phyloP scores from a whole-genome alignment of 176 grass and related monocot species.

The Metroxylon sagu region DNA sequence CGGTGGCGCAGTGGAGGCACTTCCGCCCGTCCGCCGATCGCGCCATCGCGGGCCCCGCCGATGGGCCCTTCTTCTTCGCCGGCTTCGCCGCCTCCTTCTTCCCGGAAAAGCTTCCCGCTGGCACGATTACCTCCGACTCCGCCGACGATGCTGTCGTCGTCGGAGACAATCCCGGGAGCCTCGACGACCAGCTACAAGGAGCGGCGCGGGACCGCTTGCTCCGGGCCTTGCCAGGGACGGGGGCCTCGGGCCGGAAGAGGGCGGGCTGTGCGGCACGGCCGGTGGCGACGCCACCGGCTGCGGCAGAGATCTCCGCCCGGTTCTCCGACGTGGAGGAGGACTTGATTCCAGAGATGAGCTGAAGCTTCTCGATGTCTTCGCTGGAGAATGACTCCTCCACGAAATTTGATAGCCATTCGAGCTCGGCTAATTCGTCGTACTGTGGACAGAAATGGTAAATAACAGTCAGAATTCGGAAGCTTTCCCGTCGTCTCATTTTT shows the following conservation, averaged over 20 bases:
- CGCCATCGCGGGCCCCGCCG: slow-evolving; percentile 7
- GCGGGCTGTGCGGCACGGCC: not conserved
- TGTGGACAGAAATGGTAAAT: slow-evolving; percentile 12
- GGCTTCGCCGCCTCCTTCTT: slow-evolving; percentile 34
- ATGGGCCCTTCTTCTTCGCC: slow-evolving; percentile 53
- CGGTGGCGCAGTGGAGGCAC: slow-evolving; percentile 89
- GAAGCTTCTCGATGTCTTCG: slow-evolving; percentile 85
- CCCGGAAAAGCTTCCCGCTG: slow-evolving; percentile 4
- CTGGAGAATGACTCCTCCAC: slow-evolving; percentile 55
- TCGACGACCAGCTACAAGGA: slow-evolving; percentile 5
- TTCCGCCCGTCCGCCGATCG: slow-evolving; percentile 31
- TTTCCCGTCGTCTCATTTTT: too few relatives aligned
- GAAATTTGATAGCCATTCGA: slow-evolving; percentile 92
- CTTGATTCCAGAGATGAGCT: slow-evolving; percentile 51
- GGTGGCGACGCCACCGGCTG: not conserved
- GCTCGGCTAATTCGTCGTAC: slow-evolving; percentile 77
- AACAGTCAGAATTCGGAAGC: too few relatives aligned
- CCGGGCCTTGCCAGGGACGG: slow-evolving; percentile 6
- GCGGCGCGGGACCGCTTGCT: slow-evolving; percentile 18
- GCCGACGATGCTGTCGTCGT: not conserved
- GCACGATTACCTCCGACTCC: slow-evolving; percentile 15
- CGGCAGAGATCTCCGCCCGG: slow-evolving; percentile 5
- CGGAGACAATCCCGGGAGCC: slow-evolving; percentile 1
- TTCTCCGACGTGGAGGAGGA: not conserved
- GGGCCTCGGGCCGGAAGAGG: not conserved